Percentiles rank a stretch among this genome's conserved stretches.
These are phyloP conservation scores for Fusarium tupiense DNA, from an alignment of 2,329 filamentous ascomycete genomes.

Conservation along the genomic window DNA sequence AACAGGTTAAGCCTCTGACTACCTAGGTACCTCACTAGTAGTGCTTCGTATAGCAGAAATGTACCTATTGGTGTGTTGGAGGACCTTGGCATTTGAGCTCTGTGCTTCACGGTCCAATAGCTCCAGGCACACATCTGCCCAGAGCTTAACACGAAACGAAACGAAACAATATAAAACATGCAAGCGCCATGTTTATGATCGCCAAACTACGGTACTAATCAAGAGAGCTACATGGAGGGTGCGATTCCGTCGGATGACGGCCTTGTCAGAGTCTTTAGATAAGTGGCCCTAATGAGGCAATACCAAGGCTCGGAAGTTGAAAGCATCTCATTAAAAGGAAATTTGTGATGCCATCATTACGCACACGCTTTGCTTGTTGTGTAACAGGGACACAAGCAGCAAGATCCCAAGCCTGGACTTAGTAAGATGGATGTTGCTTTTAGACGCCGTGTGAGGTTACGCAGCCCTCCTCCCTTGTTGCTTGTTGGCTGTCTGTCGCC, in stretches of 20 bases:
- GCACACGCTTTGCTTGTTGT: slow-evolving; percentile 9
- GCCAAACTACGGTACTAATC: neutral
- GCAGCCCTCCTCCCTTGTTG: slow-evolving; percentile 5
- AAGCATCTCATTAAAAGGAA: neutral
- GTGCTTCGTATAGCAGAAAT: neutral
- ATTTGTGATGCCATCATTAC: slow-evolving; percentile 29
- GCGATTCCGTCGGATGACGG: neutral
- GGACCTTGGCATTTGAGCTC: slow-evolving; percentile 30
- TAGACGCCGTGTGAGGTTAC: slow-evolving; percentile 26
- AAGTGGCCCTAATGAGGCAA: neutral
- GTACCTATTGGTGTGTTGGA: slow-evolving; percentile 28
- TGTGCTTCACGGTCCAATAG: slow-evolving; percentile 21
- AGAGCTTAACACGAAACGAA: slow-evolving; percentile 31
- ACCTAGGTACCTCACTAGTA: no score
- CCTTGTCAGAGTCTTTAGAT: neutral
- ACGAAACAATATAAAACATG: slow-evolving; percentile 26
- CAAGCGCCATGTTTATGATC: neutral
- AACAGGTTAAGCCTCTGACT: slow-evolving; percentile 5
- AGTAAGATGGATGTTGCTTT: slow-evolving; percentile 12
- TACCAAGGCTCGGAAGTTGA: slow-evolving; percentile 4
- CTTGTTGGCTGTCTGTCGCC: neutral
- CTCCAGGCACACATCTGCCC: neutral
- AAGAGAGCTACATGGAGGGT: neutral
- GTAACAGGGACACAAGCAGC: slow-evolving; percentile 3
- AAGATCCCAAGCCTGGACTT: neutral